Evolutionary conservation across 306 rosid genomes (phyloP), one percentile per base, ranked within the genome.

Genomic region (Astragalus membranaceus): DNA sequence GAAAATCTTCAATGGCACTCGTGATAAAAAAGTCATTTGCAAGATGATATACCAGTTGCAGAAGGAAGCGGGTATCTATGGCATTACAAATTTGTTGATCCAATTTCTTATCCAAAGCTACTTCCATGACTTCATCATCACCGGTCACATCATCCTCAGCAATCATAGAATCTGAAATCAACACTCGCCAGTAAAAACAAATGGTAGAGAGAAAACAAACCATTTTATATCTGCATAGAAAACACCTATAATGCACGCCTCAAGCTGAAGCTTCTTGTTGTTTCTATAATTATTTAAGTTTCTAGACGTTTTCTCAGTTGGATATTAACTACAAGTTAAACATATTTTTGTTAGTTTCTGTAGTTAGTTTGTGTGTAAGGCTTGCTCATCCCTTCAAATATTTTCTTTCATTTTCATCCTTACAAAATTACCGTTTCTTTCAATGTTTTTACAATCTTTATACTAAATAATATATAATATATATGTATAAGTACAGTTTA

Each of bases 31-130:
- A 33, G 46, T 52, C 60, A 58, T 16, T 64, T 51, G 64, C 62
- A 76, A 59, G 23, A 80, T 67, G 69, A 53, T 69, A 70, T 88
- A 93, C 98, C 82, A 93, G 72, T 83, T 88, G 98, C 77, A 90
- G 76, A 70, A 93, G 98, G 86, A 93, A 93, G 47, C 86, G 88
- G 4, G 87, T 74, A 84, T 90, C 91, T 68, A 93, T 82, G 53
- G 96, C 85, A 76, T 82, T 82, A 80, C 89, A 77, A 49, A 93
- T 93, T 82, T 93, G 96, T 70, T 79, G 82, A 42, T 88, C 87
- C 83, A 93, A 85, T 77, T 87, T 85, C 62, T 69, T 79, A 82
- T 88, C 78, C 83, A 90, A 74, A 50, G 72, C 79, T 33, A 86
- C 48, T 72, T 88, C 89, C 82, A 64, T 76, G 39, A 56, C 82